Base-by-base conservation (phyloP, 2,329 filamentous ascomycete genomes). In the Neurospora sp. region DNA sequence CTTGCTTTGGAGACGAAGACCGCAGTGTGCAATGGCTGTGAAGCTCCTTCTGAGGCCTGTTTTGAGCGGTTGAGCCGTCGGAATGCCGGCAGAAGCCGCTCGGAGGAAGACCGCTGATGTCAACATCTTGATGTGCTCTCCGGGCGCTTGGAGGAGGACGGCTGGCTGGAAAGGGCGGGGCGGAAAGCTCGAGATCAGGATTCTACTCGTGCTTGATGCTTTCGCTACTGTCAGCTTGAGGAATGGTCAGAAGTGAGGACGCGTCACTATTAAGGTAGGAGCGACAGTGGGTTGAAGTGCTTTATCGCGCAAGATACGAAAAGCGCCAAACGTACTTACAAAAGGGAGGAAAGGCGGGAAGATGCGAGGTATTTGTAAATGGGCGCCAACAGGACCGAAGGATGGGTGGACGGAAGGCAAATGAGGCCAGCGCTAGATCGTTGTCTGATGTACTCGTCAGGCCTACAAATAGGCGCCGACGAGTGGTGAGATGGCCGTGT, bases 141-240 rank as follows among this genome's bases (percentile, higher is more conserved):
- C 19, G 10, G 4, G 1, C 9, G 0, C 19, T 2, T 0, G 5
- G 23, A 58, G 4, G 2, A 58, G 46, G 23, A 0, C 6, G n/a
- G 6, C 5, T 58, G 19, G 19, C 1, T 8, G 10, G 19, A 58
- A 28, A 28, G 46, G 1, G 19, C 19, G 46, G 5, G 4, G n/a
- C 5, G 0, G 0, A 28, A 23, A 28, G 46, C 13, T 13, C 19
- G 19, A 8, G 23, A 28, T 58, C 19, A 11, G 46, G 46, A 15
- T 58, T 4, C n/a, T 58, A 58, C 11, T 4, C 6, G 11, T 28
- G 19, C 5, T 15, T 58, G 46, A 58, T 58, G 46, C 19, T 58
- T 58, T 0, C 46, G 19, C 19, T 4, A 15, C 3, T 2, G 46
- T 28, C 4, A 58, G 46, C 46, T 8, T 2, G 46, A 23, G 11